A percentile compares a stretch with the other conserved stretches of the same genome.
Evolutionary conservation across 1,284 basidiomycete genomes (phyloP).

Genomic region (Rhodotorula glutinis): DNA sequence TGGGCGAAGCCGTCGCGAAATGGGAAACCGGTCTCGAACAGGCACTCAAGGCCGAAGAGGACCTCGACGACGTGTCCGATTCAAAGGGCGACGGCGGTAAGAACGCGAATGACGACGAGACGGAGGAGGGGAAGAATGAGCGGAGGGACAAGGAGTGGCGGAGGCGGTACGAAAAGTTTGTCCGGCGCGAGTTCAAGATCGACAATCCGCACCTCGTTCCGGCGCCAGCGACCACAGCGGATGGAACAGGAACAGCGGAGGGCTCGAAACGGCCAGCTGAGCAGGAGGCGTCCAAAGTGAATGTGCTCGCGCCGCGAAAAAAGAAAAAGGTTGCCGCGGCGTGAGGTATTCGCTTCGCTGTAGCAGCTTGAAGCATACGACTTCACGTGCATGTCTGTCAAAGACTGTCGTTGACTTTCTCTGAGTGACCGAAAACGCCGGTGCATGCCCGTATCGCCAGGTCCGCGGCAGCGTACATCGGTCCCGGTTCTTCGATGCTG

Average conservation of each 20-base stretch:
- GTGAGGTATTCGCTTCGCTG: too few species aligned
- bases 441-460: not conserved
- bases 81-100: not conserved
- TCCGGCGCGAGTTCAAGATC: slow-evolving; percentile 9
- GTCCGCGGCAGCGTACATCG: too few species aligned
- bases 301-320: slow-evolving; percentile 40
- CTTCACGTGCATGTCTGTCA: too few species aligned
- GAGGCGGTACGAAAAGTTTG: not conserved
- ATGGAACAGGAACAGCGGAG: too few species aligned
- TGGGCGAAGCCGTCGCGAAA: not conserved
- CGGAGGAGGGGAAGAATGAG: not conserved
- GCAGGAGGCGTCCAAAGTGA: slow-evolving; percentile 23
- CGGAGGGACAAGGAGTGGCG: slow-evolving; percentile 4
- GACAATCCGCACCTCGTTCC: not conserved
- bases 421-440: too few species aligned
- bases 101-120: too few species aligned
- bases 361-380: too few species aligned
- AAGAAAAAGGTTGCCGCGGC: slow-evolving; percentile 33
- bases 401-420: too few species aligned
- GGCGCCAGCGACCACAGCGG: not conserved
- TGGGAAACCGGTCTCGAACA: slow-evolving; percentile 24
- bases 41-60: not conserved
- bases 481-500: too few species aligned
- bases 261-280: not conserved
- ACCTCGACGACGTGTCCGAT: too few species aligned